Base-by-base conservation (phyloP, 257 asterid species). In the Penstemon barbatus region DNA sequence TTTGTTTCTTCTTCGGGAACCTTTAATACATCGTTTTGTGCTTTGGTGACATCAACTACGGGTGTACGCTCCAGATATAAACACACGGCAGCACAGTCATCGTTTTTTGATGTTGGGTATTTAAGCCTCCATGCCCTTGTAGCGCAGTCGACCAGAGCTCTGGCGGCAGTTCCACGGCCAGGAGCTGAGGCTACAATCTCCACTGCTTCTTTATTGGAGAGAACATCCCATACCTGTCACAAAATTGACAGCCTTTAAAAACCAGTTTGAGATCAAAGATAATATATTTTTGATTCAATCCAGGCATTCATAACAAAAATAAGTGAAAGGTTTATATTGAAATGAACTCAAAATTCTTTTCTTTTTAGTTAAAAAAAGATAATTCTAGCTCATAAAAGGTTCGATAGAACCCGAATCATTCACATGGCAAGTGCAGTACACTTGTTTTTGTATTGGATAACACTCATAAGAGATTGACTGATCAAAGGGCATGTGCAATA, bases 51-150 rank as follows among this genome's bases (percentile, higher is more conserved):
- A 41, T 63, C 79, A 5, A 74, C 66, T 0, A 51, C 50, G 46
- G 78, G 43, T 7, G 53, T 3, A 4, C 79, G 78, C 18, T 88
- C 85, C 3, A 93, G 77, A 79, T 79, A 94, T 71, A 94, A 83
- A 69, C 99, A 94, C 33, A 91, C 92, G 3, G 82, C 99, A 5
- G 98, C 99, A 76, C 99, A 94, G 63, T 94, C 99, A 12, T 94
- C 99, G 49, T 75, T 94, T 79, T 94, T 94, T 46, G 99, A 94
- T 25, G 99, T 91, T 4, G 99, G 99, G 81, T 94, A 94, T 69
- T 94, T 94, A 57, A 94, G 95, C 81, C 93, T 85, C 99, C 99
- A 94, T 7, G 98, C 95, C 78, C 99, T 76, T 13, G 96, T 89
- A 4, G 99, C 96, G 36, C 96, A 94, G 80, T 94, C 98, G 9